Evolutionary conservation across 768 basidiomycete genomes (phyloP).

Genomic region (Tubosaeta sp.): DNA sequence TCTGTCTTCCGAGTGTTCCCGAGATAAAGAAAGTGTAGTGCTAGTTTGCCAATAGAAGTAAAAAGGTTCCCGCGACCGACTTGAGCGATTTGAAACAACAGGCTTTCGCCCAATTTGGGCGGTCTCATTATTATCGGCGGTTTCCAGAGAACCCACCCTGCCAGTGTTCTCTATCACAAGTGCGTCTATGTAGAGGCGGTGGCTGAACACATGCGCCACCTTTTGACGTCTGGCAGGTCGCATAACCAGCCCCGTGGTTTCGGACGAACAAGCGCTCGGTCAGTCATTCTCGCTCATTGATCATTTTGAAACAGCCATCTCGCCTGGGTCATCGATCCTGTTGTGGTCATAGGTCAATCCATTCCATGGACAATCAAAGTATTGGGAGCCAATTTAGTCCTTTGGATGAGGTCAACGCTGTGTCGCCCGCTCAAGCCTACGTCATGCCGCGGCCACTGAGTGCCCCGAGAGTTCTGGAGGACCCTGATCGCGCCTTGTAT

Average conservation of each 20-base stretch:
- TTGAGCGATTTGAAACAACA: no score
- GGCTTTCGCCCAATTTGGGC: no score
- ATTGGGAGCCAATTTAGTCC: no score
- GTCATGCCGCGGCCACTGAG: no score
- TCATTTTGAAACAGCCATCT: background rate
- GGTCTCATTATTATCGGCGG: no score
- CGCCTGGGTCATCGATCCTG: background rate
- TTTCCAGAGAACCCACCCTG: no score
- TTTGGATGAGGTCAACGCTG: background rate
- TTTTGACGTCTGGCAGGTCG: no score
- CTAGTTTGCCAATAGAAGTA: no score
- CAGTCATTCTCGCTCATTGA: background rate
- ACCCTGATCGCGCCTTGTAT: slow-evolving; percentile 6
- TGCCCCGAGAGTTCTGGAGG: slow-evolving; percentile 7
- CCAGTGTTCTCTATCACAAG: no score
- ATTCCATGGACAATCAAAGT: background rate
- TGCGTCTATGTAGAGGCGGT: no score
- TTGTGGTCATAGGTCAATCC: slow-evolving; percentile 2
- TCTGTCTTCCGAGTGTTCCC: background rate
- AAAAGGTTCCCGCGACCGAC: no score
- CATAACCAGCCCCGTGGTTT: background rate
- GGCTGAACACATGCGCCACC: no score
- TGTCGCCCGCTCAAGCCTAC: slow-evolving; percentile 23
- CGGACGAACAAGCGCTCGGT: background rate
- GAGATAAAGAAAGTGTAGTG: background rate